Base-by-base conservation (phyloP, 1,139 yeast genomes). In the Schizosaccharomyces versatilis region DNA sequence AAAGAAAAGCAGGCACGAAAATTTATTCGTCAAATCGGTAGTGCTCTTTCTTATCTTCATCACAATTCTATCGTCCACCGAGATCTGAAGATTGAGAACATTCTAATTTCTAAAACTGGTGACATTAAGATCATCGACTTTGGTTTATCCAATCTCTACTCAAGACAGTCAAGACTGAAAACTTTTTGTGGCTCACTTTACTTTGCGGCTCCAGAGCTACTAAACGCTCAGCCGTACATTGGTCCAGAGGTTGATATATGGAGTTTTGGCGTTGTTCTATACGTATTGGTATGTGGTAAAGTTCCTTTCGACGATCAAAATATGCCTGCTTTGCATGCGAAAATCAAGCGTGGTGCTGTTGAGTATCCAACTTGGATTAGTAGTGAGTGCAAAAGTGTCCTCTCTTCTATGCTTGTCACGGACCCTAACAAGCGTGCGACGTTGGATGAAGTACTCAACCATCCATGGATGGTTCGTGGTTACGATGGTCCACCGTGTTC, bases 151-250 rank as follows among this genome's bases (percentile, higher is more conserved):
- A 93, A 93, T 67, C 71, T 93, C 65, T 93, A 78, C 66, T 78
- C 88, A 47, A 79, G 81, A 32, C 77, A 77, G 58, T 73, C 79
- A 53, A 72, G 85, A 55, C 76, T 93, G 62, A 85, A 84, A 64
- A 93, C 99, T 0, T 93, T 85, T 66, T 93, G 99, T 73, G 99
- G 99, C 1, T 86, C 97, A 0, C 73, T 93, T 55, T 93, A 93
- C 67, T 93, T 90, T 74, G 99, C 98, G 0, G 98, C 99, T 0
- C 99, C 99, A 0, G 99, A 93, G 66, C 70, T 90, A 41, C 70
- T 90, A 47, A 78, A 90, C 79, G 97, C 97, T 0, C 73, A 84
- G 57, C 80, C 84, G 17, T 90, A 90, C 64, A 88, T 88, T 63
- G 98, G 98, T 2, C 75, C 82, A 55, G 77, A 84, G 60, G 81